Percentiles rank a stretch among this genome's conserved stretches.
phyloP scores from a whole-genome alignment of 1,284 basidiomycete genomes.

The Porogramme epimiltina region DNA sequence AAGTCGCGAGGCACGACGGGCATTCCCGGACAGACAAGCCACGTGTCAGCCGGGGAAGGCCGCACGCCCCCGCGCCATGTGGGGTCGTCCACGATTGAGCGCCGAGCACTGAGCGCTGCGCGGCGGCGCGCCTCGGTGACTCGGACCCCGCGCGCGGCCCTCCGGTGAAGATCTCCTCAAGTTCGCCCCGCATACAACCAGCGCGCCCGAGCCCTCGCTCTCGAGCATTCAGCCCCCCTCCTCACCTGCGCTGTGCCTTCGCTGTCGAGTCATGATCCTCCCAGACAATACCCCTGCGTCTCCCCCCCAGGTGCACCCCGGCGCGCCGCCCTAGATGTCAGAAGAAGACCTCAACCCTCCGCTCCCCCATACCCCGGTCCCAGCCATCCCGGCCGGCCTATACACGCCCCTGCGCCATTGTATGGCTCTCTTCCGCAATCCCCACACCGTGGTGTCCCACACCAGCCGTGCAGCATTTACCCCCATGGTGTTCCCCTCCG shows the following conservation, averaged over 20 bases:
- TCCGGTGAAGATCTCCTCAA: too few species aligned
- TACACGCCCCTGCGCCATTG: not conserved
- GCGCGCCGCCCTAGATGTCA: conserved; percentile 7
- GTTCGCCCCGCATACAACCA: too few species aligned
- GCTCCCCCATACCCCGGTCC: conserved; percentile 27
- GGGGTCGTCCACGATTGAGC: too few species aligned
- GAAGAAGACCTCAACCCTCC: conserved; percentile 14
- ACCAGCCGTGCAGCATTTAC: not conserved
- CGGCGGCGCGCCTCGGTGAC: too few species aligned
- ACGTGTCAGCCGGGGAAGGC: too few species aligned
- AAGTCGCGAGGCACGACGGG: too few species aligned
- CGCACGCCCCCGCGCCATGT: too few species aligned
- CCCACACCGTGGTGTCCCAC: not conserved
- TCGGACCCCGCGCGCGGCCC: too few species aligned
- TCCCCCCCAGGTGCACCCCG: conserved; percentile 20
- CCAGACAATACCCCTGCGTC: conserved; percentile 29
- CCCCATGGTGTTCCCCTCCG: not conserved
- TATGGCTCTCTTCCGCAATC: not conserved
- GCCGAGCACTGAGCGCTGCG: too few species aligned
- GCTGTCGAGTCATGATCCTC: conserved; percentile 28
- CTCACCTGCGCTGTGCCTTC: not conserved
- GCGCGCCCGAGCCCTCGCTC: not conserved
- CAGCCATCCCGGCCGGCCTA: not conserved
- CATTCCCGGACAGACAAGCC: too few species aligned
- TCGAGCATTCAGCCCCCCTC: not conserved